Conservation (phyloP, 192 early-diverging fungal genomes). For the Rhizophagus clarus region DNA sequence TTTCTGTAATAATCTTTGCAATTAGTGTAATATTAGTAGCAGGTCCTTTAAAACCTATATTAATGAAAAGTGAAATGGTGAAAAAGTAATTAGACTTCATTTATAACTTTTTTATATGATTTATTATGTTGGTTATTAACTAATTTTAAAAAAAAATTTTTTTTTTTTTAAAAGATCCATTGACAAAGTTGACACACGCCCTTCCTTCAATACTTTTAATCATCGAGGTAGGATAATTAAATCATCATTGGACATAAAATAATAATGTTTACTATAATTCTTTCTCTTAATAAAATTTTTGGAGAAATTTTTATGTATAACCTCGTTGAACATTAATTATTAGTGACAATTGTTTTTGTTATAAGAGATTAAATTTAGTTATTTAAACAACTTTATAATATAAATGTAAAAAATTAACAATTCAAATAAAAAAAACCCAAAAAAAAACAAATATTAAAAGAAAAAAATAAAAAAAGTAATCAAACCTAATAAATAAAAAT, state of each 20-base stretch:
- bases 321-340: too few species aligned
- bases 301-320: too few species aligned
- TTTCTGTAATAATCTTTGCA: conserved; percentile 49
- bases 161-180: conserved; percentile 47
- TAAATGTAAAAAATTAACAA: too few species aligned
- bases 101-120: background rate
- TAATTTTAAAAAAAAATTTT: background rate
- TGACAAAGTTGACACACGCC: conserved; percentile 61
- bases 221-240: conserved; percentile 48
- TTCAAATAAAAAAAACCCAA: too few species aligned
- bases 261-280: too few species aligned
- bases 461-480: conserved; percentile 17
- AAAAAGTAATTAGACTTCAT: conserved; percentile 50
- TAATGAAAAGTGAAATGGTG: conserved; percentile 62
- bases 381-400: too few species aligned
- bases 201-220: conserved; percentile 60
- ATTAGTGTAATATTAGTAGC: conserved; percentile 53
- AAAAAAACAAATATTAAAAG: background rate
- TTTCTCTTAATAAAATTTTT: too few species aligned
- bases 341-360: too few species aligned
- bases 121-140: too few species aligned
- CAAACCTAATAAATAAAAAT: conserved; percentile 16
- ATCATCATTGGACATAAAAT: background rate
- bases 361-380: too few species aligned
- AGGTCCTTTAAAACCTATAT: conserved; percentile 58